Evolutionary conservation across 345 rosid species (phyloP).

Genomic region (Microthlaspi erraticum): DNA sequence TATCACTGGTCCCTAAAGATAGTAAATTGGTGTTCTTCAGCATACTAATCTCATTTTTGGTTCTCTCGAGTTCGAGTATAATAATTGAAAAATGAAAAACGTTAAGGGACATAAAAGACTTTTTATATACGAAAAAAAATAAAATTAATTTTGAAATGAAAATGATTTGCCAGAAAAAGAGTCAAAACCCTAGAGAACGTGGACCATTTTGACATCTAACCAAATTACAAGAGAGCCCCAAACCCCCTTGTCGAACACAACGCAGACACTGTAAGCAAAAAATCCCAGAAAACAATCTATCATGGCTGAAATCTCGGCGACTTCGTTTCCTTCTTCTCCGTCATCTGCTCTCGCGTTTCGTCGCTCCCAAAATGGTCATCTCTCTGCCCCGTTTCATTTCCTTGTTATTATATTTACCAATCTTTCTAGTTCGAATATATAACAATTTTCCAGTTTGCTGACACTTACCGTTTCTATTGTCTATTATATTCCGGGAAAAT

Average conservation of each 20-base stretch:
- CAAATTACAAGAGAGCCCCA: neutral
- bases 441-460: neutral
- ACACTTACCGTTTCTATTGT: neutral
- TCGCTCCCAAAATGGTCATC: constrained; percentile 21
- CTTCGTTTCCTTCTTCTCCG: constrained; percentile 36
- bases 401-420: neutral
- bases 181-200: constrained; percentile 34
- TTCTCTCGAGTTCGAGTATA: neutral
- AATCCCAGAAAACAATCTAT: neutral
- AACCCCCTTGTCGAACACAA: neutral
- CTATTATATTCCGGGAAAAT: neutral
- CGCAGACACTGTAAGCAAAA: constrained; percentile 26
- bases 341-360: constrained; percentile 29
- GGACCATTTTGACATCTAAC: constrained; percentile 20
- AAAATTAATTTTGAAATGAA: neutral
- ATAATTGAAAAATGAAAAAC: neutral
- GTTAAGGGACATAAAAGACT: neutral
- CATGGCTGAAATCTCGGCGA: constrained; percentile 44
- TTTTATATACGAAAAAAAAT: neutral
- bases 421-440: neutral
- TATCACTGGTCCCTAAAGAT: neutral
- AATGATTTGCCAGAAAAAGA: neutral
- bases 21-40: neutral
- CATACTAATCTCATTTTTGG: neutral
- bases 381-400: constrained; percentile 7